These are phyloP conservation scores for Backusella psychrophila DNA, from an alignment of 192 early-diverging fungal species.

Conservation along the genomic window DNA sequence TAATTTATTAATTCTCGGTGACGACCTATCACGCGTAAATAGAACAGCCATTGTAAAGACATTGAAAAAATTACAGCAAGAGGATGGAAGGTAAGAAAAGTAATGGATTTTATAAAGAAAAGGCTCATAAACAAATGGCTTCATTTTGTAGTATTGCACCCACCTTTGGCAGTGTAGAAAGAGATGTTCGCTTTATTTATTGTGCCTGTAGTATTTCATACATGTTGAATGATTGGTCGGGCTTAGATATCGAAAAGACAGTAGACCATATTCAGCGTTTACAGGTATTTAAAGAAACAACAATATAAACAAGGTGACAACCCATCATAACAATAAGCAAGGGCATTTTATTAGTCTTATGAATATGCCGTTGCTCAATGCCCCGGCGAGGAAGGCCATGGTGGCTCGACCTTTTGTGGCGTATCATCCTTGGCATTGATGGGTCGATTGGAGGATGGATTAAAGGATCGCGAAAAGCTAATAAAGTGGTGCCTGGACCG, in stretches of 20 bases:
- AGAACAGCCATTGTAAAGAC: constrained; percentile 57
- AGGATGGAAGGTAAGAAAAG: constrained; percentile 65
- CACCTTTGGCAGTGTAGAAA: constrained; percentile 65
- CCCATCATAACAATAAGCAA: background rate
- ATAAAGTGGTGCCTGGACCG: constrained; percentile 76
- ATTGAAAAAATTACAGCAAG: constrained; percentile 66
- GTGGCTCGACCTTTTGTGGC: constrained; percentile 89
- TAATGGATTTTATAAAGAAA: background rate
- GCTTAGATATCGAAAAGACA: constrained; percentile 64
- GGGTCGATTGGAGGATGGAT: constrained; percentile 51
- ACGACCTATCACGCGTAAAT: constrained; percentile 86
- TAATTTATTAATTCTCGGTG: constrained; percentile 78
- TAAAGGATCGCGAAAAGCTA: constrained; percentile 50
- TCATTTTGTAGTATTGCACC: constrained; percentile 59
- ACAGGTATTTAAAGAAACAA: constrained; percentile 39
- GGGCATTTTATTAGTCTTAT: constrained; percentile 42
- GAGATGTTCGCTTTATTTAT: constrained; percentile 90
- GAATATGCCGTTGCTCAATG: constrained; percentile 79
- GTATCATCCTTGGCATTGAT: constrained; percentile 79
- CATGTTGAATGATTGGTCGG: constrained; percentile 88
- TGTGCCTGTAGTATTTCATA: constrained; percentile 82
- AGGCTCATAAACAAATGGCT: background rate
- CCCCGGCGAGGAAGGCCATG: constrained; percentile 83
- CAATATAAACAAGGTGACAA: constrained; percentile 18
- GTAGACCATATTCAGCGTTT: constrained; percentile 58